Percentiles rank a stretch among this genome's conserved stretches.
Conservation (phyloP, 257 asterid species). For the Jacaranda mimosifolia region DNA sequence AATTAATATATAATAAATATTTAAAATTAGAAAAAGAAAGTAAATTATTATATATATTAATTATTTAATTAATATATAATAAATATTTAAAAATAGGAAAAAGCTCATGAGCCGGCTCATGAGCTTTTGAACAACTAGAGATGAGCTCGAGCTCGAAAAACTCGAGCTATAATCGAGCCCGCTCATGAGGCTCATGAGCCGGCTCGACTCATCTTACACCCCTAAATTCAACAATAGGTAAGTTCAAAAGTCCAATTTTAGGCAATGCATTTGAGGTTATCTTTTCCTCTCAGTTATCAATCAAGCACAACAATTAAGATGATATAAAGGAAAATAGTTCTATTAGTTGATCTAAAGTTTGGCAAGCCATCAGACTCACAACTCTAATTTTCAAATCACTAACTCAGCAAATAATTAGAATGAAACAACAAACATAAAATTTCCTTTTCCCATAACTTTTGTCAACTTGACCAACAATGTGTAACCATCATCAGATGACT, state of each 20-base stretch:
- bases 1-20: too few species aligned
- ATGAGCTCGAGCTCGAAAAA: too few species aligned
- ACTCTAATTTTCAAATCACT: slow-evolving; percentile 6
- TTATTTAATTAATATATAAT: too few species aligned
- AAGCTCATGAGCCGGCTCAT: too few species aligned
- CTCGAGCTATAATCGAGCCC: too few species aligned
- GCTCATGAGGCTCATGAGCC: too few species aligned
- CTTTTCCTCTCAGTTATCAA: not conserved
- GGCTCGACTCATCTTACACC: too few species aligned
- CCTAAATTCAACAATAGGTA: slow-evolving; percentile 1
- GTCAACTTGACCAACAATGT: not conserved
- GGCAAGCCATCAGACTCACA: slow-evolving; percentile 1
- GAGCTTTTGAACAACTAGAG: too few species aligned
- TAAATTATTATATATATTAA: too few species aligned
- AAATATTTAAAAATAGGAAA: too few species aligned
- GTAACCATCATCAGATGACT: not conserved
- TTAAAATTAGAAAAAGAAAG: too few species aligned
- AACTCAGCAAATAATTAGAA: not conserved
- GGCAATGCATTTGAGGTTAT: not conserved
- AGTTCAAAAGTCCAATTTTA: slow-evolving; percentile 1
- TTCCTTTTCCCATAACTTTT: not conserved
- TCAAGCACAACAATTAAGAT: not conserved
- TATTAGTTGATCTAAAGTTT: not conserved
- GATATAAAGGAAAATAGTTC: not conserved
- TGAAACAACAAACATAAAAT: not conserved